Base-by-base conservation (phyloP, 2,329 filamentous ascomycete genomes). In the Pestalotiopsis sp. region DNA sequence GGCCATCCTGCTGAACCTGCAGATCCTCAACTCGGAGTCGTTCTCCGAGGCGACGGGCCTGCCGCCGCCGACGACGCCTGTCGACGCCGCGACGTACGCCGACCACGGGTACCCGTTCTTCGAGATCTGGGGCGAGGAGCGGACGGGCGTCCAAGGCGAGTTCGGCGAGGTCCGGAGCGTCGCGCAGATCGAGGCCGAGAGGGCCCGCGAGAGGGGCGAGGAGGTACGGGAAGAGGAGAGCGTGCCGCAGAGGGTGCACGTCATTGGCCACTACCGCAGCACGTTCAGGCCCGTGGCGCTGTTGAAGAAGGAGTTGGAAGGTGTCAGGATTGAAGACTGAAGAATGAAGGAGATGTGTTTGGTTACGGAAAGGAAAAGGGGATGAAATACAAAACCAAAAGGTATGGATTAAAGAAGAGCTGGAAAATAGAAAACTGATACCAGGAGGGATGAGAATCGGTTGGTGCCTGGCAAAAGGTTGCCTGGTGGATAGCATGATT, bases 1-100 rank as follows among this genome's bases (percentile, higher is more conserved):
- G 14, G 72, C 72, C 2, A 70, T 73, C 6, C 69, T 69, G 0
- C 68, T 76, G 4, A 65, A 71, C 1, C 76, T 82, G 0, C 80
- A 83, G 66, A 79, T 83, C n/a, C 74, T 84, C 41, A 81, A 83
- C 73, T 76, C 76, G 2, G 65, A 64, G 0, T 49, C 66, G 13
- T 84, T 83, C 72, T 65, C 73, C 4, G 36, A 70, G 2, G 73
- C 83, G 52, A 84, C 81, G 4, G 81, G 82, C 3, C 59, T 69
- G 1, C n/a, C 69, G 0, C 76, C 80, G 4, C 82, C 81, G 5
- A 58, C 69, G 0, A 76, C 75, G 4, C 82, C 82, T 0, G 74
- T 85, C 63, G 72, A 74, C 4, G 77, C 77, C 2, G 41, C 59
- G 3, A 75, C 72, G 0, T 85, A 85, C 68, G 74, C 75, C 17